Conservation (phyloP, 2,329 filamentous ascomycete genomes). For the Cladosporium velox region DNA sequence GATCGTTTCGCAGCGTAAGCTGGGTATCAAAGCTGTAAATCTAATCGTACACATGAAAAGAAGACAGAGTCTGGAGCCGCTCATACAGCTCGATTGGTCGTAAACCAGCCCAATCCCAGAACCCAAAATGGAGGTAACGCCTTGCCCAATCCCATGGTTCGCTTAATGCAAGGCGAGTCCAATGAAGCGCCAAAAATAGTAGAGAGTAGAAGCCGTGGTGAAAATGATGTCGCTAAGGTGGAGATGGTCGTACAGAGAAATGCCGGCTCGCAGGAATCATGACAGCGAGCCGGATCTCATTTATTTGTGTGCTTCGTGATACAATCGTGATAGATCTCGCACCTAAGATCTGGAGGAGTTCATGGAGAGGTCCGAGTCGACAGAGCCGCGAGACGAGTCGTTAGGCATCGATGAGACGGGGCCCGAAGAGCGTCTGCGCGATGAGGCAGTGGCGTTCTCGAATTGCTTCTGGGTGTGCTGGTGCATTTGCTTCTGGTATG, state of each 20-base stretch:
- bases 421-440: slow-evolving; percentile 42
- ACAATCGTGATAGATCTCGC: neutral
- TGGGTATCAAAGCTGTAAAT: neutral
- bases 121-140: neutral
- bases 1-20: neutral
- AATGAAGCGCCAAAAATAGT: neutral
- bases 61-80: neutral
- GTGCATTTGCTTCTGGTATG: slow-evolving; percentile 54
- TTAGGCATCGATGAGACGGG: slow-evolving; percentile 27
- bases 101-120: neutral
- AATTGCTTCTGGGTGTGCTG: slow-evolving; percentile 54
- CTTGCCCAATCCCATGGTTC: neutral
- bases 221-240: slow-evolving; percentile 3
- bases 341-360: neutral
- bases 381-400: slow-evolving; percentile 32
- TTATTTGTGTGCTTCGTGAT: neutral
- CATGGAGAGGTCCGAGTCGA: slow-evolving; percentile 33
- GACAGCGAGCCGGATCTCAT: neutral
- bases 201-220: neutral
- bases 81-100: neutral
- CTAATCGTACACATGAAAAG: neutral
- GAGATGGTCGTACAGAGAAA: slow-evolving; percentile 3
- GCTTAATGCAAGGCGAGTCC: neutral
- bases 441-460: slow-evolving; percentile 48
- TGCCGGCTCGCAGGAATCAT: neutral